Percentiles rank a stretch among this genome's conserved stretches.
Evolutionary conservation across 495 filamentous ascomycete genomes (phyloP).

Genomic region (Lentithecium fluviatile): DNA sequence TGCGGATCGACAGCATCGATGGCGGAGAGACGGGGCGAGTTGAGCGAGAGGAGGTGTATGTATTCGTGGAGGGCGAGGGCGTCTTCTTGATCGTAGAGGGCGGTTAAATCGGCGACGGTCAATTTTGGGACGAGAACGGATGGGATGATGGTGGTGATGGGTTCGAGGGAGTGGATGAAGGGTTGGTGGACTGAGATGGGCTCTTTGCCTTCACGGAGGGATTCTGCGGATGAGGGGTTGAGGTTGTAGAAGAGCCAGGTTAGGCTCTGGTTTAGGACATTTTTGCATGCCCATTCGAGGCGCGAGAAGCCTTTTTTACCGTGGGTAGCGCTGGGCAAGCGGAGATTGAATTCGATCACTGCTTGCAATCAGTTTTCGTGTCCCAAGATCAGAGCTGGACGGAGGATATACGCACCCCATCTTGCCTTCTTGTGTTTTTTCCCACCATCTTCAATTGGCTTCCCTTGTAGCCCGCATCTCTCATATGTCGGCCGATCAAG

Average conservation of each 20-base stretch:
- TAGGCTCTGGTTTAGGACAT: slow-evolving; percentile 68
- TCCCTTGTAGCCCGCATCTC: slow-evolving; percentile 75
- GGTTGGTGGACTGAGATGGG: slow-evolving; percentile 29
- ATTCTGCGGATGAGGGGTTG: slow-evolving; percentile 21
- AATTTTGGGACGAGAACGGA: slow-evolving; percentile 7
- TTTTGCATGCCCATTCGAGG: slow-evolving; percentile 79
- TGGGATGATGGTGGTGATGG: not conserved
- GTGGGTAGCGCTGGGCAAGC: slow-evolving; percentile 76
- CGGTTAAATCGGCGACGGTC: slow-evolving; percentile 1
- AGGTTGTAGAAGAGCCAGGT: slow-evolving; percentile 82
- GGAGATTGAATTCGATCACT: slow-evolving; percentile 83
- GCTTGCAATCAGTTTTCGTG: not conserved
- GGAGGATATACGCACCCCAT: slow-evolving; percentile 51
- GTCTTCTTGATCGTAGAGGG: slow-evolving; percentile 25
- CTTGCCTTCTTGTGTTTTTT: slow-evolving; percentile 61
- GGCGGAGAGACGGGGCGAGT: slow-evolving; percentile 66
- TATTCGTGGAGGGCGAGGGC: slow-evolving; percentile 66
- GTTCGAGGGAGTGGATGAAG: slow-evolving; percentile 9
- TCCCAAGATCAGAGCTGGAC: slow-evolving; percentile 16
- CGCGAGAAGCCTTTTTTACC: slow-evolving; percentile 91
- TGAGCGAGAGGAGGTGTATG: slow-evolving; percentile 69
- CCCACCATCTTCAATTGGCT: slow-evolving; percentile 59
- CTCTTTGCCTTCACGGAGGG: slow-evolving; percentile 10
- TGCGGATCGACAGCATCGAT: slow-evolving; percentile 77
- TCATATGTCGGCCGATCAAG: slow-evolving; percentile 85